A percentile compares a stretch with the other conserved stretches of the same genome.
phyloP scores from a whole-genome alignment of 331 rosid species.

The Pyrus hybrid region DNA sequence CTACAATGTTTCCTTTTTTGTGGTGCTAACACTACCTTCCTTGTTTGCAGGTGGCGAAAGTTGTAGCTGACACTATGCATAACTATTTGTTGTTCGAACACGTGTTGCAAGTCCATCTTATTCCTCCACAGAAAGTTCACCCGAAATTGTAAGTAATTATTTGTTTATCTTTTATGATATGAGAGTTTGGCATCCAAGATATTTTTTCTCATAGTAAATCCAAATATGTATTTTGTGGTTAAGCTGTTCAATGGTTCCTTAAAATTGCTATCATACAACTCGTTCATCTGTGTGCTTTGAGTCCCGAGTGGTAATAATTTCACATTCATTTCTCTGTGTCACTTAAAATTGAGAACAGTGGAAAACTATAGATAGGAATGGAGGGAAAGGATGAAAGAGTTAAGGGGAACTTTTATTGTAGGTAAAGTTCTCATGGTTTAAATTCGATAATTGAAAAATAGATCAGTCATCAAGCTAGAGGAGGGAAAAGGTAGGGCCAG shows the following conservation, averaged over 20 bases:
- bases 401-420: neutral
- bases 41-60: constrained; percentile 71
- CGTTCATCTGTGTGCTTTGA: neutral
- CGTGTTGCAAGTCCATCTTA: constrained; percentile 56
- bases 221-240: neutral
- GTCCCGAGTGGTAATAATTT: neutral
- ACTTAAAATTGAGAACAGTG: neutral
- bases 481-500: neutral
- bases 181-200: neutral
- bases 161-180: neutral
- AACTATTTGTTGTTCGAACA: constrained; percentile 76
- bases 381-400: neutral
- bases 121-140: constrained; percentile 70
- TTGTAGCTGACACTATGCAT: constrained; percentile 89
- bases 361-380: neutral
- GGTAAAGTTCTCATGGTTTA: neutral
- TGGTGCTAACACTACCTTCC: neutral
- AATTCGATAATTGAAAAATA: neutral
- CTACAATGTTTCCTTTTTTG: neutral
- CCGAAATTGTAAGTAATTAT: constrained; percentile 54
- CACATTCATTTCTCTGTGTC: neutral
- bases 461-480: neutral
- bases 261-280: neutral
- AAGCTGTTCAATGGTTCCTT: neutral
- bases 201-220: neutral